Base-by-base conservation (phyloP, 2,329 filamentous ascomycete genomes). In the Sclerotinia nivalis region DNA sequence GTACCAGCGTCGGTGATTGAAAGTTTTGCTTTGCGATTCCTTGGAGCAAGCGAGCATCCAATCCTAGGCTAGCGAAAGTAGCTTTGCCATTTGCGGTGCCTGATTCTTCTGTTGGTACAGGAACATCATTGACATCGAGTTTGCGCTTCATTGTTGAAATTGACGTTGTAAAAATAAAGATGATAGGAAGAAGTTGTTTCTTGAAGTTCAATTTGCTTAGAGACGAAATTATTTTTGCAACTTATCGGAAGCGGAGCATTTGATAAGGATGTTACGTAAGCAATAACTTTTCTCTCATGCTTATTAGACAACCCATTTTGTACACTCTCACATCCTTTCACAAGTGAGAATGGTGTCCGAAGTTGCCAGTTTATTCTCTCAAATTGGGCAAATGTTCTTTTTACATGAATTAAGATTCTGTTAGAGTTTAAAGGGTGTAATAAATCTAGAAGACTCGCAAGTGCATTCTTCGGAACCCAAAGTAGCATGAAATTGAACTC, bases 11-110 rank as follows among this genome's bases (percentile, higher is more conserved):
- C 20, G 96, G 96, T 70, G 89, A 89, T 72, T 90, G 86, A 82
- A 94, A 98, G 80, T 91, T 90, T 80, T 96, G 91, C 78, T 91
- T 90, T 60, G 91, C 90, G 75, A 98, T 87, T 68, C 92, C 93
- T 83, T 97, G 93, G 47, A 97, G 84, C 43, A 99, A 84, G 74
- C 96, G 89, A 13, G 93, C 82, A 78, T 99, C 96, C 72, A 99
- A 88, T 72, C 89, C 89, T 72, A 98, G 86, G 69, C 88, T 86
- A 73, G 90, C 85, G 78, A 98, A 99, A 4, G 88, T 88, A 34
- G 69, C 68, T 68, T 76, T 72, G 56, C 77, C 73, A 45, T 75
- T 75, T 49, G 74, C 69, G 70, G 56, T 69, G 75, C 78, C 68
- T 71, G 74, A 59, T 54, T 81, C 78, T 22, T 78, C 73, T 20